A percentile compares a stretch with the other conserved stretches of the same genome.
phyloP scores from a whole-genome alignment of 495 filamentous ascomycete genomes.

The Aspergillus campestris region DNA sequence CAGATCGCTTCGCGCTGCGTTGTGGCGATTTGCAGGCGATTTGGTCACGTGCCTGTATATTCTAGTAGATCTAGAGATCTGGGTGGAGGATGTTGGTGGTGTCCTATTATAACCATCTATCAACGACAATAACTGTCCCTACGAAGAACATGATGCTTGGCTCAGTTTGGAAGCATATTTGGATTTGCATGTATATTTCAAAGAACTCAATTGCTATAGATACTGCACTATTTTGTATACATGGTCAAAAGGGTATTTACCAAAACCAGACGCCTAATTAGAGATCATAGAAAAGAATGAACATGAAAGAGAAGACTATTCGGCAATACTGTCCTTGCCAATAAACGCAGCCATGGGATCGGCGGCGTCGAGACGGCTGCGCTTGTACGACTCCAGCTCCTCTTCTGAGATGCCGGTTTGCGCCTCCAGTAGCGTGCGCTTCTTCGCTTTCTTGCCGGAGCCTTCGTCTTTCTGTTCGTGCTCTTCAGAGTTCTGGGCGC shows the following conservation, averaged over 20 bases:
- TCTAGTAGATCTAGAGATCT: no score
- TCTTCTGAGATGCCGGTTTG: slow-evolving; percentile 64
- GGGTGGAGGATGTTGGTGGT: no score
- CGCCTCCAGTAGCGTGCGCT: slow-evolving; percentile 68
- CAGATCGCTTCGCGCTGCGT: no score
- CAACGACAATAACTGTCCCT: no score
- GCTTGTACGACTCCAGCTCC: slow-evolving; percentile 74
- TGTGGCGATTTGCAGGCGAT: no score
- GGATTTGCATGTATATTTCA: no score
- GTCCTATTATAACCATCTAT: neutral
- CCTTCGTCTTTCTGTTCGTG: slow-evolving; percentile 22
- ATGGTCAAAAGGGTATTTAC: slow-evolving; percentile 5
- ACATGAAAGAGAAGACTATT: slow-evolving; percentile 12
- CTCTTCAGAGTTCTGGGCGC: slow-evolving; percentile 23
- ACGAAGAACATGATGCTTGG: no score
- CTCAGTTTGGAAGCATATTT: neutral
- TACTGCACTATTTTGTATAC: neutral
- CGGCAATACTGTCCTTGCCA: slow-evolving; percentile 42
- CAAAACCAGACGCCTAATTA: neutral
- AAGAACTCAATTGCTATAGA: neutral
- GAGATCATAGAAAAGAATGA: slow-evolving; percentile 6
- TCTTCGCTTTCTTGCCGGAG: slow-evolving; percentile 37
- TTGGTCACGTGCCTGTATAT: no score
- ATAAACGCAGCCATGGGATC: slow-evolving; percentile 83
- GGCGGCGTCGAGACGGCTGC: slow-evolving; percentile 56